Evolutionary conservation across 352 stramenopile genomes (phyloP), one percentile per base, ranked within the genome.

Genomic region (Globisporangium spinosum): DNA sequence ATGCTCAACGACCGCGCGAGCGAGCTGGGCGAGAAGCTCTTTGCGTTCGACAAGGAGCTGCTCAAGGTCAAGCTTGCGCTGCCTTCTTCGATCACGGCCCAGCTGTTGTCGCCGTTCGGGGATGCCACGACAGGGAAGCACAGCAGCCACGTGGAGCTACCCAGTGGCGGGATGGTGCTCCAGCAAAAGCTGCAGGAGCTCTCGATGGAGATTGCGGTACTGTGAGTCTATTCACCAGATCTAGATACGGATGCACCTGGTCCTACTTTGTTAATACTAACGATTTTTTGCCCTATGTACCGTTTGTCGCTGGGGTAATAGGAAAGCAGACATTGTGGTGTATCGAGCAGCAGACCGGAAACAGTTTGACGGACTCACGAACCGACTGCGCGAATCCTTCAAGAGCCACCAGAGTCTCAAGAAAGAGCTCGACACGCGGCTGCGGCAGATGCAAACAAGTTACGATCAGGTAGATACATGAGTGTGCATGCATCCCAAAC

Each of bases 361-460:
- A 58, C 83, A 90, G 55, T 89, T 91, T 49, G 80, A 90, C 8
- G 73, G 77, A 6, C 54, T 90, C 34, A 86, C 81, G 3, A 89
- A 82, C 58, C 78, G 83, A 12, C 32, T 89, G 54, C 77, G 81
- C 6, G 83, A 91, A 61, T 65, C 78, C 25, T 56, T 67, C 32
- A 89, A 86, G 61, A 78, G 63, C 3, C 67, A 80, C 12, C 72
- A 82, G 27, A 71, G 38, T 15, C 51, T 88, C 10, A 77, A 79
- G 62, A 74, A 76, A 34, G 79, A 87, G n/a, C 8, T 88, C 2
- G 81, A 89, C 23, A 35, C 1, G 5, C 70, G 76, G 8, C 64
- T 89, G n/a, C 70, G 83, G 29, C 75, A 83, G 12, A 65, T 84
- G 27, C 73, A 80, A 9, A 34, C 17, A 35, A 72, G 68, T 58